Evolutionary conservation across 2,329 filamentous ascomycete species (phyloP).

Genomic region (Daldinia eschscholtzii): DNA sequence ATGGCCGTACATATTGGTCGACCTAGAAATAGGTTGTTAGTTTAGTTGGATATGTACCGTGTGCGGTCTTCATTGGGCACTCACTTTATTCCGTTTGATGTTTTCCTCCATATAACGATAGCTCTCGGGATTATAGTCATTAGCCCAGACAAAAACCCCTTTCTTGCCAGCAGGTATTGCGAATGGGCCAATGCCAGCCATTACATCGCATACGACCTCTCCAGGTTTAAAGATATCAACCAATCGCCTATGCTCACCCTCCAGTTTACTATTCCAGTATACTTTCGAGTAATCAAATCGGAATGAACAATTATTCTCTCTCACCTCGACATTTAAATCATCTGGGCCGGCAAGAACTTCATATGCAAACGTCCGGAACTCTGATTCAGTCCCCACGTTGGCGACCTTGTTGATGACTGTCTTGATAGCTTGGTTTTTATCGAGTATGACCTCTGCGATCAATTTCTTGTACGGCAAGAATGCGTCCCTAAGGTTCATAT

Average conservation of each 20-base stretch:
- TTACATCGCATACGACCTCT: conserved; percentile 93
- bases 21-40: conserved; percentile 59
- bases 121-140: conserved; percentile 95
- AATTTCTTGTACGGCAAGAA: conserved; percentile 88
- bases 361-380: conserved; percentile 92
- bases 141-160: conserved; percentile 93
- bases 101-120: conserved; percentile 78
- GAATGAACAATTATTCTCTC: conserved; percentile 88
- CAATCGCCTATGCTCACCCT: conserved; percentile 88
- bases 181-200: conserved; percentile 97
- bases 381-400: conserved; percentile 85
- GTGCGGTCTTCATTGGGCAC: conserved; percentile 25
- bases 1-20: conserved; percentile 77
- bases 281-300: conserved; percentile 95
- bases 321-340: conserved; percentile 85
- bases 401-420: conserved; percentile 98
- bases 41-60: conserved; percentile 2
- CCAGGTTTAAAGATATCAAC: conserved; percentile 82
- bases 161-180: conserved; percentile 91
- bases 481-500: conserved; percentile 87
- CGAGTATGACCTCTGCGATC: conserved; percentile 85
- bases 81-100: conserved; percentile 82
- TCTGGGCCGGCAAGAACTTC: conserved; percentile 86
- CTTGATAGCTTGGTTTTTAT: conserved; percentile 85
- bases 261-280: conserved; percentile 96